phyloP scores from a whole-genome alignment of 129 eudicot genomes.

The Cynara cardunculus region DNA sequence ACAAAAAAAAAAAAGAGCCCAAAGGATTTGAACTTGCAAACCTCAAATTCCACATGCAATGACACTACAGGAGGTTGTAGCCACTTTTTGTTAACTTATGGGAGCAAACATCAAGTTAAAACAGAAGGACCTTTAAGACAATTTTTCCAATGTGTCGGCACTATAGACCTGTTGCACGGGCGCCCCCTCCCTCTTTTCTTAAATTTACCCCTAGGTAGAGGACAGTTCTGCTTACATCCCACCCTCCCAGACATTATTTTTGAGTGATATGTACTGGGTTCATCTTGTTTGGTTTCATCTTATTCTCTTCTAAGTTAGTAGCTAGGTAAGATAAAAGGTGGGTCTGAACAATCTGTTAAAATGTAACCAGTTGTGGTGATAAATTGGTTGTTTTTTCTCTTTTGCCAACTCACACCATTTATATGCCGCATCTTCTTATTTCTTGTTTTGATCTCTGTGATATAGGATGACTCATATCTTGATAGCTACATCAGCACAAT shows the following conservation, averaged over 20 bases:
- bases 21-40: no score
- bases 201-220: neutral
- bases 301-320: neutral
- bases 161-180: neutral
- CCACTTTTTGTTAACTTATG: neutral
- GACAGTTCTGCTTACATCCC: neutral
- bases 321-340: neutral
- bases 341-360: neutral
- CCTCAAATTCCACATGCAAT: no score
- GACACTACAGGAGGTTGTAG: neutral
- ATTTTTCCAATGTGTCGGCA: neutral
- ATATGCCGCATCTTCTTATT: neutral
- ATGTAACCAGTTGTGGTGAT: slow-evolving; percentile 11
- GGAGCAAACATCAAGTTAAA: no score
- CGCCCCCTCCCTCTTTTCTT: neutral
- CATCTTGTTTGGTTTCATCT: neutral
- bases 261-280: neutral
- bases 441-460: slow-evolving; percentile 6
- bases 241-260: neutral
- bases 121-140: neutral
- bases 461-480: slow-evolving; percentile 63
- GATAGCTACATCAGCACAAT: slow-evolving; percentile 48
- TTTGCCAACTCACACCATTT: neutral
- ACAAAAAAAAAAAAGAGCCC: no score
- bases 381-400: neutral